Evolutionary conservation across 2,329 filamentous ascomycete genomes (phyloP).

Genomic region (Colletotrichum chrysophilum): DNA sequence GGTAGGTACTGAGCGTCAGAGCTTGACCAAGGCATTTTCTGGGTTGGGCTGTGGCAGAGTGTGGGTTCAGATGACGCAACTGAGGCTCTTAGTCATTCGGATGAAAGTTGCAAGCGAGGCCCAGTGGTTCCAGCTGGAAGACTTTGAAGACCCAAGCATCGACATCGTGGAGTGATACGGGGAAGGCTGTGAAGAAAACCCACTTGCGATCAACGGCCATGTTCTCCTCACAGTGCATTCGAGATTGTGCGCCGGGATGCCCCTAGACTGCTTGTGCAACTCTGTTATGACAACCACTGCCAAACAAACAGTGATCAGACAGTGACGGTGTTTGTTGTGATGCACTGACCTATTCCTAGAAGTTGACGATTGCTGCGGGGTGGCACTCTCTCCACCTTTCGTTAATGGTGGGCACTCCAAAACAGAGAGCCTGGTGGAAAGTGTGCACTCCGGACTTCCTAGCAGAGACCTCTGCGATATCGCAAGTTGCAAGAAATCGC

Average conservation of each 20-base stretch:
- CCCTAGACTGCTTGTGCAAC: background rate
- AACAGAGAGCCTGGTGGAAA: background rate
- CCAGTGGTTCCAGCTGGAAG: background rate
- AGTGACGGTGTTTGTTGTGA: constrained; percentile 7
- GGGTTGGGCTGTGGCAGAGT: background rate
- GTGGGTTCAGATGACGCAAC: background rate
- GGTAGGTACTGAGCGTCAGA: background rate
- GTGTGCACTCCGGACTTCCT: background rate
- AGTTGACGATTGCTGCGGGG: background rate
- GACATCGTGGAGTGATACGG: background rate
- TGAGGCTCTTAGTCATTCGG: background rate
- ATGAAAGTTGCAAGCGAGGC: background rate
- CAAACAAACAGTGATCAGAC: constrained; percentile 1
- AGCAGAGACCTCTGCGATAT: background rate
- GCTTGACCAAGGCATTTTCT: background rate
- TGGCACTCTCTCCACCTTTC: background rate
- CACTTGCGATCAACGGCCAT: background rate
- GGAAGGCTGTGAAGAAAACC: background rate
- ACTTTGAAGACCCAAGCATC: background rate
- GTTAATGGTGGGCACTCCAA: background rate
- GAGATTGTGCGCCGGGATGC: background rate
- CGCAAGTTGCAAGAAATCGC: background rate
- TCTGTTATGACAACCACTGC: background rate
- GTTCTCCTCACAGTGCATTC: background rate
- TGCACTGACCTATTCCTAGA: constrained; percentile 2